A percentile compares a stretch with the other conserved stretches of the same genome.
These are phyloP conservation scores for Dendrocalamus sinicus DNA, from an alignment of 176 grass and related monocot genomes.

Conservation along the genomic window DNA sequence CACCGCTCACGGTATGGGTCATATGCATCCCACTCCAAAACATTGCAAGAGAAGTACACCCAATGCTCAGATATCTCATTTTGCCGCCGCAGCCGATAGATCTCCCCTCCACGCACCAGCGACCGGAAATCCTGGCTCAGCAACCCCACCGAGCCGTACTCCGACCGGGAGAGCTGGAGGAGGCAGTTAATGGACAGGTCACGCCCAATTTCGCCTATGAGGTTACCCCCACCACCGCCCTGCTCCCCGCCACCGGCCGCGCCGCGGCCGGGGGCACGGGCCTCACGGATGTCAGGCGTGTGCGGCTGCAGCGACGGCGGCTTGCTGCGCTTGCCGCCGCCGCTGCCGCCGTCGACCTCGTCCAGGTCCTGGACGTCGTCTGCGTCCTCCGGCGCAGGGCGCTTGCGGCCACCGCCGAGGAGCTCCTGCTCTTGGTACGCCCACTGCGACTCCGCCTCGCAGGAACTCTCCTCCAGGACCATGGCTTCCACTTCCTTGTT, in stretches of 20 bases:
- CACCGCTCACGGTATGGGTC: slow-evolving; percentile 63
- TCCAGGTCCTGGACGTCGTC: slow-evolving; percentile 24
- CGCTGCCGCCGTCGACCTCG: not conserved
- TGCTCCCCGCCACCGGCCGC: slow-evolving; percentile 25
- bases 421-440: slow-evolving; percentile 34
- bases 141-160: slow-evolving; percentile 59
- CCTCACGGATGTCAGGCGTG: slow-evolving; percentile 51
- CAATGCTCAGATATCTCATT: slow-evolving; percentile 72
- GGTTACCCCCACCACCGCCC: slow-evolving; percentile 31
- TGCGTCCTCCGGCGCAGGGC: slow-evolving; percentile 8
- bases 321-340: slow-evolving; percentile 47
- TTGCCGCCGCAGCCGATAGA: slow-evolving; percentile 62
- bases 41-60: slow-evolving; percentile 83
- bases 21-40: slow-evolving; percentile 73
- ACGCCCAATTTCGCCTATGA: slow-evolving; percentile 63
- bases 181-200: slow-evolving; percentile 76
- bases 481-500: not conserved
- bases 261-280: not conserved
- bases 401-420: slow-evolving; percentile 34
- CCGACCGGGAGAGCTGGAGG: slow-evolving; percentile 53
- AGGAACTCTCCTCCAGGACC: slow-evolving; percentile 56
- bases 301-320: slow-evolving; percentile 45
- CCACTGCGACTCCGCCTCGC: slow-evolving; percentile 55
- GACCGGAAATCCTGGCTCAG: slow-evolving; percentile 57
- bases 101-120: slow-evolving; percentile 59